Percentiles rank a stretch among this genome's conserved stretches.
Evolutionary conservation across 2,329 filamentous ascomycete species (phyloP).

Genomic region (Ceratocystis eucalypticola): DNA sequence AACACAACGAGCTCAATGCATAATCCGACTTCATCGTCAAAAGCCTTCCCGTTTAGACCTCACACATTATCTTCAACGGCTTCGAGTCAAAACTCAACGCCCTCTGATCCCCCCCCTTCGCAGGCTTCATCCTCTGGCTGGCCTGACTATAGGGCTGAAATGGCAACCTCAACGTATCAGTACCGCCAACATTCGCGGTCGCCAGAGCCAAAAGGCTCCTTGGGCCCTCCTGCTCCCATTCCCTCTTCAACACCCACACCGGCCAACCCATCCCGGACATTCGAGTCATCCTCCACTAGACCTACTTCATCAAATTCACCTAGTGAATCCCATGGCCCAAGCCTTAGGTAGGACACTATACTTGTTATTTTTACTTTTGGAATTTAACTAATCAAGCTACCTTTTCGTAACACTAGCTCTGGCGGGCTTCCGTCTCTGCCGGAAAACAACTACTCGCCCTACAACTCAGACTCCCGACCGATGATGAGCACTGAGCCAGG

Average conservation of each 20-base stretch:
- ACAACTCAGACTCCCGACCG: constrained; percentile 12
- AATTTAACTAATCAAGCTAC: not conserved
- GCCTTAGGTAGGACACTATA: constrained; percentile 11
- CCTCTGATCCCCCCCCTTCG: not conserved
- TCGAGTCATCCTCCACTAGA: constrained; percentile 14
- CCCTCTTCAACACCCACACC: constrained; percentile 11
- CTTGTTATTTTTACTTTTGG: not conserved
- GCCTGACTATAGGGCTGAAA: not conserved
- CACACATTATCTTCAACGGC: not conserved
- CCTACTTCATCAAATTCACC: constrained; percentile 14
- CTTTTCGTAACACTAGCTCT: not conserved
- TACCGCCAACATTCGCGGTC: constrained; percentile 15
- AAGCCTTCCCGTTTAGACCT: constrained; percentile 8
- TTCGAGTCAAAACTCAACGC: not conserved
- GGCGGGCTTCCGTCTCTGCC: constrained; percentile 7
- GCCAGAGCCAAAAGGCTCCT: constrained; percentile 14
- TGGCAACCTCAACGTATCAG: constrained; percentile 11
- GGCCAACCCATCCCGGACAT: not conserved
- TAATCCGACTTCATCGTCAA: constrained; percentile 5
- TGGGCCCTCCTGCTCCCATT: constrained; percentile 9
- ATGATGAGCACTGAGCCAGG: constrained; percentile 15
- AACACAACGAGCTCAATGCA: not conserved
- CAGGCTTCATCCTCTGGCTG: constrained; percentile 2
- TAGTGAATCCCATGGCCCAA: constrained; percentile 15
- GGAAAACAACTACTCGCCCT: constrained; percentile 12